Conservation (phyloP, 2,329 filamentous ascomycete genomes). For the Curvularia eragrostidis region DNA sequence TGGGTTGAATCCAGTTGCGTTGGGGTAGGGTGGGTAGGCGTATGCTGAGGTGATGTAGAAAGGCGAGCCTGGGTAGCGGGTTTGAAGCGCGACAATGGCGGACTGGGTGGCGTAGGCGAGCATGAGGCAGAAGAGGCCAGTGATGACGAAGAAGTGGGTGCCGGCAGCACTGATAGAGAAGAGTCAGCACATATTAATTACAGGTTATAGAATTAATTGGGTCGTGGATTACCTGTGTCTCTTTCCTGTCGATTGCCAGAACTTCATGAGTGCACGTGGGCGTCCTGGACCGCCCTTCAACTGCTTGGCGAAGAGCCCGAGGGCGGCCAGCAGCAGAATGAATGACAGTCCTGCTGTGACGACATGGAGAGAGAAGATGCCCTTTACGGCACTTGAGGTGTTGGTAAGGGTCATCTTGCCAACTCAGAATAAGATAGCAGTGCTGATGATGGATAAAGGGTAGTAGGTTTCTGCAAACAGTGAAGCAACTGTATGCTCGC, state of each 20-base stretch:
- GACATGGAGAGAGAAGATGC: slow-evolving; percentile 27
- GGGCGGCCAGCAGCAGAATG: slow-evolving; percentile 15
- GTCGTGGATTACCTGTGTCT: slow-evolving; percentile 8
- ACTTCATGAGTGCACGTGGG: slow-evolving; percentile 17
- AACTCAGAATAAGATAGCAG: not conserved
- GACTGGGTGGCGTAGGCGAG: slow-evolving; percentile 25
- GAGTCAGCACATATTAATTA: not conserved
- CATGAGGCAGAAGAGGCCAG: slow-evolving; percentile 23
- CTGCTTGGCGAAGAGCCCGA: slow-evolving; percentile 12
- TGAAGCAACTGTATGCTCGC: not conserved
- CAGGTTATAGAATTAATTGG: too few relatives aligned
- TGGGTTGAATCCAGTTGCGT: not conserved
- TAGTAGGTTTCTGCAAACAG: not conserved
- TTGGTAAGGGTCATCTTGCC: slow-evolving; percentile 21
- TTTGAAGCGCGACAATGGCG: slow-evolving; percentile 24
- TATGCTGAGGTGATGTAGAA: slow-evolving; percentile 26
- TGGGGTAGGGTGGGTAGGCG: slow-evolving; percentile 21
- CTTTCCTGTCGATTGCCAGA: slow-evolving; percentile 7
- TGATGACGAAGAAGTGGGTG: slow-evolving; percentile 26
- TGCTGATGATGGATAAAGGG: not conserved
- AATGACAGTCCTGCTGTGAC: slow-evolving; percentile 23
- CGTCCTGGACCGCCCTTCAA: slow-evolving; percentile 19
- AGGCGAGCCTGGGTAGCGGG: slow-evolving; percentile 15
- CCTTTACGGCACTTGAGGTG: slow-evolving; percentile 23
- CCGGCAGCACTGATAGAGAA: slow-evolving; percentile 9